Conservation (phyloP, 257 asterid genomes). For the Cinchona pubescens region DNA sequence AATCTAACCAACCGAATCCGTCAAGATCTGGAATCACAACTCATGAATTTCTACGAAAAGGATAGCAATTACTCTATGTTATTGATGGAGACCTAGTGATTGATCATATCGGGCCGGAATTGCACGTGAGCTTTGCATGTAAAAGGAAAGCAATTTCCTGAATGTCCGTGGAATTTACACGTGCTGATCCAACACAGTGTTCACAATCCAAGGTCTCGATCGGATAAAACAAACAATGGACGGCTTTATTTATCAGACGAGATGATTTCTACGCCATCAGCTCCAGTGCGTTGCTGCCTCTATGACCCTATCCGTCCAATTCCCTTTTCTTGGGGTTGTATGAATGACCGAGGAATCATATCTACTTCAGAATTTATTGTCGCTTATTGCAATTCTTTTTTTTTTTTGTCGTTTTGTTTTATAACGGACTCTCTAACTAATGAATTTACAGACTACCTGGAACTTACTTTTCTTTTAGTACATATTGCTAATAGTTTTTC, state of each 20-base stretch:
- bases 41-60: background rate
- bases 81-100: too few species aligned
- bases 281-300: background rate
- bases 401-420: too few species aligned
- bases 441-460: too few species aligned
- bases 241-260: slow-evolving; percentile 20
- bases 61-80: too few species aligned
- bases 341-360: too few species aligned
- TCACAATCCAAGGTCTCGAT: slow-evolving; percentile 41
- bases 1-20: too few species aligned
- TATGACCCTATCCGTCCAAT: background rate
- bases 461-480: too few species aligned
- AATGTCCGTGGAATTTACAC: slow-evolving; percentile 49
- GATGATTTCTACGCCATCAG: slow-evolving; percentile 45
- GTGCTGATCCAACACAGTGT: slow-evolving; percentile 42
- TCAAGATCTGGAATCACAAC: too few species aligned
- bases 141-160: slow-evolving; percentile 44
- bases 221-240: slow-evolving; percentile 18
- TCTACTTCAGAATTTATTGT: too few species aligned
- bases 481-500: too few species aligned
- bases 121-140: slow-evolving; percentile 27
- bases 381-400: too few species aligned
- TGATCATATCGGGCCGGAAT: background rate
- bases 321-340: background rate
- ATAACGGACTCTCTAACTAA: too few species aligned